Base-by-base conservation (phyloP, 345 rosid genomes). In the Conringia planisiliqua region DNA sequence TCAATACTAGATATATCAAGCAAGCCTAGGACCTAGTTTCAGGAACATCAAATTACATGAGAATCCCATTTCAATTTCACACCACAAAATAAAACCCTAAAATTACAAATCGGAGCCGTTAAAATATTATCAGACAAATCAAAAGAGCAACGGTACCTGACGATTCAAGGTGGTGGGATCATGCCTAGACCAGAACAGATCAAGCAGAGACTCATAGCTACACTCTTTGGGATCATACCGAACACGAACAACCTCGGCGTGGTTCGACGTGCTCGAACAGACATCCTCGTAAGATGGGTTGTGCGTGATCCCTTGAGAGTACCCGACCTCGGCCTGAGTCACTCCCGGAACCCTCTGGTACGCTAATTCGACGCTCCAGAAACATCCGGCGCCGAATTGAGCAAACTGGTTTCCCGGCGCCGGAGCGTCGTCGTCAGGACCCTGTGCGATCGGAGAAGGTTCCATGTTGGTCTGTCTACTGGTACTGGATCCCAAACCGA, bases 81-180 rank as follows among this genome's bases (percentile, higher is more conserved):
- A 58, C 36, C 51, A 9, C 10, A 26, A 20, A 40, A 0, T 3
- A 33, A 6, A 33, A 33, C n/a, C n/a, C n/a, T 38, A 7, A 11
- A 8, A 35, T 7, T 9, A n/a, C n/a, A n/a, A n/a, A n/a, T n/a
- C n/a, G n/a, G n/a, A n/a, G n/a, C n/a, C n/a, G n/a, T n/a, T n/a
- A n/a, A n/a, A n/a, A n/a, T n/a, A n/a, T n/a, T n/a, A n/a, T n/a
- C 57, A 60, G 26, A 60, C 14, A 36, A 22, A 11, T 0, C 32
- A n/a, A 30, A 63, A 55, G 68, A 55, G 78, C 88, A 52, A 0
- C 36, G 40, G 62, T 32, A 91, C 98, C 96, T 91, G 97, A 11
- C 97, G 95, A 85, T 94, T 91, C 69, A 82, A 87, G 64, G 92
- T 78, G 54, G 97, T 94, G n/a, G 97, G 98, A 64, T 94, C 98